Base-by-base conservation (phyloP, 768 basidiomycete genomes). In the Botryobasidium botryosum region DNA sequence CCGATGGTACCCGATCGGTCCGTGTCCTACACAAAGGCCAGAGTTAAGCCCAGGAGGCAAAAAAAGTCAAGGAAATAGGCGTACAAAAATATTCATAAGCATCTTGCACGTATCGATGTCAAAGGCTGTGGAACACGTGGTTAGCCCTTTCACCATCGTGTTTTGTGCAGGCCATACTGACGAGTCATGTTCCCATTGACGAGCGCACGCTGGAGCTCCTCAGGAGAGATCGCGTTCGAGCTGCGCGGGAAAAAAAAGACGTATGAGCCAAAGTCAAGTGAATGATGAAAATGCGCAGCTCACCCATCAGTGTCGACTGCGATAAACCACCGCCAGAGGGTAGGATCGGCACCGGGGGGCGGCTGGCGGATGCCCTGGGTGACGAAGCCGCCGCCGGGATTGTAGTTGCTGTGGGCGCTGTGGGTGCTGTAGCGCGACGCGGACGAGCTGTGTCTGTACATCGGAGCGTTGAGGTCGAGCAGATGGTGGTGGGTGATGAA, bases 21-120 rank as follows among this genome's bases (percentile, higher is more conserved):
- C 2, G 70, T 70, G 51, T 88, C 84, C 69, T 71, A n/a, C n/a
- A n/a, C n/a, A n/a, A n/a, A 45, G 6, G 27, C 31, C 20, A 49
- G 20, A 3, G 29, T 6, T 51, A 39, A 18, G 31, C n/a, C 18
- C 12, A 43, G n/a, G n/a, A 8, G 33, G 7, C 12, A 35, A 25
- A 27, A 18, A 10, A 40, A 12, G 7, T 1, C 18, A 2, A 17
- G 35, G 18, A 27, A 17, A 20, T 2, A 2, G n/a, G n/a, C 77
- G 54, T 45, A 82, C 82, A 59, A 88, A 87, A 50, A 87, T 72
- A 21, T 68, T 67, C 77, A 88, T 84, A 50, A 86, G 65, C 27
- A 86, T 68, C 64, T 83, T 85, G 59, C 86, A 78, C 21, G 85
- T 87, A 54, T 86, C 85, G 45, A 82, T 62, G 61, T 86, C 84